Percentiles rank a stretch among this genome's conserved stretches.
Conservation (phyloP, 2,329 filamentous ascomycete genomes). For the Hypoxylon sp. region DNA sequence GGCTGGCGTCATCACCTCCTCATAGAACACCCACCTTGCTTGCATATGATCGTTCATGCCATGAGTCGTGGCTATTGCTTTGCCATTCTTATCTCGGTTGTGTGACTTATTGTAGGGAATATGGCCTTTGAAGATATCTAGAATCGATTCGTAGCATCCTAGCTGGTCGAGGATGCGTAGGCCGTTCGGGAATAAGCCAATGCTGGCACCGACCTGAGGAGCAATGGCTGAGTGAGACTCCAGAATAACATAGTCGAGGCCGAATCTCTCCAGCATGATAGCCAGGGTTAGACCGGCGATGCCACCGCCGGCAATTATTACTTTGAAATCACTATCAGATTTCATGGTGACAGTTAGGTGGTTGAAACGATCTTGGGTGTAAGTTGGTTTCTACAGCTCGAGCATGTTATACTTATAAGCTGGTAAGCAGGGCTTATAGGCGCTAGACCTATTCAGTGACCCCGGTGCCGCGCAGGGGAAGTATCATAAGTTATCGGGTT, state of each 20-base stretch:
- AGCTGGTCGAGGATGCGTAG: constrained; percentile 66
- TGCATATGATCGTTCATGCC: not conserved
- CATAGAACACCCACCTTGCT: not conserved
- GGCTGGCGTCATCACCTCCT: not conserved
- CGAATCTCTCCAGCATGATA: constrained; percentile 60
- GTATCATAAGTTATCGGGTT: not conserved
- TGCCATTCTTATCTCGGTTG: constrained; percentile 29
- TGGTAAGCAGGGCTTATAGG: not conserved
- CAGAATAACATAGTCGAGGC: constrained; percentile 65
- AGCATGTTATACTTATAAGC: not conserved
- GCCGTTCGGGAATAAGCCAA: constrained; percentile 62
- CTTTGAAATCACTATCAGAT: constrained; percentile 3
- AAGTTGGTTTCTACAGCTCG: not conserved
- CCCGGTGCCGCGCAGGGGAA: not conserved
- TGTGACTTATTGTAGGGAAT: constrained; percentile 15
- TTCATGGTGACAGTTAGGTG: not conserved
- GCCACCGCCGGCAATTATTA: constrained; percentile 66
- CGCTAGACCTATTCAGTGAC: not conserved
- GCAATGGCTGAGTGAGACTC: constrained; percentile 61
- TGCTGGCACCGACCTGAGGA: constrained; percentile 64
- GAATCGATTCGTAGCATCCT: constrained; percentile 55
- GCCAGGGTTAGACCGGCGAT: constrained; percentile 65
- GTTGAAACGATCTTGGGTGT: not conserved
- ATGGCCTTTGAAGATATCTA: constrained; percentile 37
- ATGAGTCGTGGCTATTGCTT: constrained; percentile 26